Conservation (phyloP, 2,329 filamentous ascomycete species). For the Zymoseptoria passerinii region DNA sequence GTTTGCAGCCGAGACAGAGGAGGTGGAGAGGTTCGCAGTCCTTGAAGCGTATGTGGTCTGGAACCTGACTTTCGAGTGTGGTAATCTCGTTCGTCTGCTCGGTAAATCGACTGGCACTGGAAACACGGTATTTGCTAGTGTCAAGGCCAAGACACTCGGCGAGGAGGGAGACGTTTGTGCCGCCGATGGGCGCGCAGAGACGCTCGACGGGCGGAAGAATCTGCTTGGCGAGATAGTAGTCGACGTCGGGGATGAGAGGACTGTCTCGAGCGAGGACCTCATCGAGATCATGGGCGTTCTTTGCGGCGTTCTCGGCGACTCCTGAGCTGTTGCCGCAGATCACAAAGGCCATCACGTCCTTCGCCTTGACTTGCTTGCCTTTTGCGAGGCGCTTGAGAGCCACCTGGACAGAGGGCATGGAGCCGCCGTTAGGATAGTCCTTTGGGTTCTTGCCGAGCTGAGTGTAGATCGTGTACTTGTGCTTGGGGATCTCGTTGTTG, state of each 20-base stretch:
- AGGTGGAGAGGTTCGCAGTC: slow-evolving; percentile 69
- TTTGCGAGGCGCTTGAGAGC: slow-evolving; percentile 78
- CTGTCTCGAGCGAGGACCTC: slow-evolving; percentile 74
- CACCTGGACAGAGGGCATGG: slow-evolving; percentile 96
- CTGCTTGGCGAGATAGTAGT: slow-evolving; percentile 97
- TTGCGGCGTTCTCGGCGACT: slow-evolving; percentile 60
- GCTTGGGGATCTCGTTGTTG: slow-evolving; percentile 60
- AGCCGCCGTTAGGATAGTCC: slow-evolving; percentile 88
- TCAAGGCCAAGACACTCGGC: slow-evolving; percentile 93
- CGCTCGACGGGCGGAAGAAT: slow-evolving; percentile 97
- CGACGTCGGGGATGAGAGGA: slow-evolving; percentile 76
- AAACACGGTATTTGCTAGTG: slow-evolving; percentile 73
- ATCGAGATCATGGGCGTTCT: slow-evolving; percentile 78
- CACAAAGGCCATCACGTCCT: slow-evolving; percentile 94
- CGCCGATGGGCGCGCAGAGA: slow-evolving; percentile 89
- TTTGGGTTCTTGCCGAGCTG: slow-evolving; percentile 90
- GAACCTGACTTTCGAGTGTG: slow-evolving; percentile 87
- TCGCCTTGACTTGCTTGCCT: slow-evolving; percentile 80
- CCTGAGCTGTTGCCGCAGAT: slow-evolving; percentile 66
- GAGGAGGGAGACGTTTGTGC: slow-evolving; percentile 81
- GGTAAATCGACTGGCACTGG: slow-evolving; percentile 42
- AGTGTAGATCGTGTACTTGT: slow-evolving; percentile 96
- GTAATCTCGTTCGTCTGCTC: slow-evolving; percentile 64
- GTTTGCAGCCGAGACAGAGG: slow-evolving; percentile 73
- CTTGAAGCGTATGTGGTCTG: slow-evolving; percentile 81